Base-by-base conservation (phyloP, 2,329 filamentous ascomycete genomes). In the Mycosphaerelloides madeirae region DNA sequence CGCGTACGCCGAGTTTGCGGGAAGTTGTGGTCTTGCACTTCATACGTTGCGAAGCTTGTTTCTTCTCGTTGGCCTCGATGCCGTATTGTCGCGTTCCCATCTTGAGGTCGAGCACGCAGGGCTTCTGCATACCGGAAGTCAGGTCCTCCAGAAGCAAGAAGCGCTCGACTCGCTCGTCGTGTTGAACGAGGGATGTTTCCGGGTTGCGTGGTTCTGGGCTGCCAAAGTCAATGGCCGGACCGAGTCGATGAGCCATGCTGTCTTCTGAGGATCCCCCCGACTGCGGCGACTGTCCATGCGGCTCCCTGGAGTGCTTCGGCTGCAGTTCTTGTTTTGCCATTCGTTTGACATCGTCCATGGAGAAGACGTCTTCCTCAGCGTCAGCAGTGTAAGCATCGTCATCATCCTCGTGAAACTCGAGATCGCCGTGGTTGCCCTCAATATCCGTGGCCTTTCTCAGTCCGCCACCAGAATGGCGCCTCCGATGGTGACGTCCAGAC, bases 41-140 rank as follows among this genome's bases (percentile, higher is more conserved):
- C 56, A 87, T 83, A 46, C 87, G 81, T 66, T 98, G 93, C 0
- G 93, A 97, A 48, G 84, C 83, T 60, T 90, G 87, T 67, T 98
- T 98, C 73, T 95, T 95, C 33, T 88, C 82, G 41, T 79, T 83
- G 2, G 93, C 93, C 56, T 97, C 90, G 11, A 97, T 81, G 6
- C 93, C 93, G 64, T 96, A 97, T 63, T 98, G 93, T 2, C 93
- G 83, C 6, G 93, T 98, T 15, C 93, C 93, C 93, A 98, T 98
- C 65, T 98, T 98, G 50, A 98, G 74, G 63, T 98, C 93, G 66
- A 98, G 85, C 48, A 98, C 95, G 68, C 93, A 97, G 4, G 93
- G 93, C 39, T 86, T 83, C 63, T 88, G 90, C 93, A 98, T 97
- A 28, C 91, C 91, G 2, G 91, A 87, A 1, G 93, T 98, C 37